phyloP scores from a whole-genome alignment of 371 early-diverging fungal species.

The Mucor plumbeus region DNA sequence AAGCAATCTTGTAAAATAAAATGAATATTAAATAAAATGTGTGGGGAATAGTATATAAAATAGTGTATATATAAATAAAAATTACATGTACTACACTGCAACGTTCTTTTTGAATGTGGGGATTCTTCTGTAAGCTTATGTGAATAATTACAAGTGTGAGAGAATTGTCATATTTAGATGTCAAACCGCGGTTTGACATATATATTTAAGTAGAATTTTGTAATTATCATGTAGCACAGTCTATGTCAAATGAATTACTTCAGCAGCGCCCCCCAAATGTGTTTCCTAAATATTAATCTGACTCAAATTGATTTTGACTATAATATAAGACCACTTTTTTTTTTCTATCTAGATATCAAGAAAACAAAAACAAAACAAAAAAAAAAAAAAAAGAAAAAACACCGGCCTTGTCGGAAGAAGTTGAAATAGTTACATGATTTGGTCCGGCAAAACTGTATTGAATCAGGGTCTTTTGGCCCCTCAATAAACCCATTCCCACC shows the following conservation, averaged over 20 bases:
- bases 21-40: not conserved
- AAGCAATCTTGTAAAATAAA: slow-evolving; percentile 12
- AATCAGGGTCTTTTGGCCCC: slow-evolving; percentile 8
- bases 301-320: not conserved
- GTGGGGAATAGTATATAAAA: slow-evolving; percentile 12
- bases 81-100: not conserved
- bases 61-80: not conserved
- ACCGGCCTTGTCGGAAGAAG: not conserved
- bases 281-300: not conserved
- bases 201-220: not conserved
- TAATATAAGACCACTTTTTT: not conserved
- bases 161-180: slow-evolving; percentile 23
- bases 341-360: too few species aligned
- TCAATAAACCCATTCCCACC: slow-evolving; percentile 4
- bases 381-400: too few species aligned
- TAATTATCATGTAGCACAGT: not conserved
- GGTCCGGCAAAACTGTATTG: not conserved
- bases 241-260: slow-evolving; percentile 6
- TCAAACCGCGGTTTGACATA: slow-evolving; percentile 31
- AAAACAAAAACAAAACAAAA: too few species aligned
- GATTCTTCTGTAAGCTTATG: not conserved
- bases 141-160: slow-evolving; percentile 16
- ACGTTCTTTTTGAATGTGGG: slow-evolving; percentile 2
- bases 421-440: not conserved
- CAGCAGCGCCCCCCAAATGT: slow-evolving; percentile 3